phyloP scores from a whole-genome alignment of 352 stramenopile species.

The Aphanomyces invadans region DNA sequence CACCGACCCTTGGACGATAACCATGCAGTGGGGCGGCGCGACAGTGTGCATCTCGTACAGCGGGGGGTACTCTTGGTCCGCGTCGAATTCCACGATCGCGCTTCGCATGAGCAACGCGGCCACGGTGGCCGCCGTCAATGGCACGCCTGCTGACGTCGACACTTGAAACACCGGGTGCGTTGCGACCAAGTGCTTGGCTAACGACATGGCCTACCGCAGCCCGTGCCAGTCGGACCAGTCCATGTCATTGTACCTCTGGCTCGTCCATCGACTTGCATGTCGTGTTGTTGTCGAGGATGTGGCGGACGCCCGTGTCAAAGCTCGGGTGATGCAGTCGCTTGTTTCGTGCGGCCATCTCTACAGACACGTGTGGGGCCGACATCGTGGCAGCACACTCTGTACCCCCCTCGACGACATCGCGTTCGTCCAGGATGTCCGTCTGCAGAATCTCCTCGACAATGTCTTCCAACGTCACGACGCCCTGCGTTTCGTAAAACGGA shows the following conservation, averaged over 20 bases:
- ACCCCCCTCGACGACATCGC: slow-evolving; percentile 60
- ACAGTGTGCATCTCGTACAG: slow-evolving; percentile 27
- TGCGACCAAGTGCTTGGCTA: slow-evolving; percentile 16
- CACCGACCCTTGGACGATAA: slow-evolving; percentile 35
- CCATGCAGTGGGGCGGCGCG: slow-evolving; percentile 29
- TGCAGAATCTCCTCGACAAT: slow-evolving; percentile 97
- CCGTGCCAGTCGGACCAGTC: background rate
- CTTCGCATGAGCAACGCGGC: slow-evolving; percentile 22
- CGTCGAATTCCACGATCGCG: slow-evolving; percentile 31
- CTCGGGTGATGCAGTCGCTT: background rate
- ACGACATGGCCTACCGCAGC: background rate
- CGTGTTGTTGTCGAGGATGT: slow-evolving; percentile 4
- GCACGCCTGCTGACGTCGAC: background rate
- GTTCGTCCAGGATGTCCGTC: slow-evolving; percentile 95
- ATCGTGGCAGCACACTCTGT: too few species aligned
- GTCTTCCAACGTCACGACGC: slow-evolving; percentile 97
- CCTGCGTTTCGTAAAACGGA: slow-evolving; percentile 94
- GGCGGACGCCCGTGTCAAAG: slow-evolving; percentile 19
- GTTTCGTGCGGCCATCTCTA: background rate
- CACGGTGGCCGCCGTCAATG: background rate
- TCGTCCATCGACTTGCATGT: slow-evolving; percentile 5
- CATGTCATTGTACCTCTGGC: slow-evolving; percentile 1
- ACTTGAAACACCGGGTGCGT: slow-evolving; percentile 10
- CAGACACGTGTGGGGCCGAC: background rate
- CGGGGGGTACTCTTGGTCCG: slow-evolving; percentile 25